A percentile compares a stretch with the other conserved stretches of the same genome.
phyloP scores from a whole-genome alignment of 768 basidiomycete genomes.

The Strobilomyces dryophilus region DNA sequence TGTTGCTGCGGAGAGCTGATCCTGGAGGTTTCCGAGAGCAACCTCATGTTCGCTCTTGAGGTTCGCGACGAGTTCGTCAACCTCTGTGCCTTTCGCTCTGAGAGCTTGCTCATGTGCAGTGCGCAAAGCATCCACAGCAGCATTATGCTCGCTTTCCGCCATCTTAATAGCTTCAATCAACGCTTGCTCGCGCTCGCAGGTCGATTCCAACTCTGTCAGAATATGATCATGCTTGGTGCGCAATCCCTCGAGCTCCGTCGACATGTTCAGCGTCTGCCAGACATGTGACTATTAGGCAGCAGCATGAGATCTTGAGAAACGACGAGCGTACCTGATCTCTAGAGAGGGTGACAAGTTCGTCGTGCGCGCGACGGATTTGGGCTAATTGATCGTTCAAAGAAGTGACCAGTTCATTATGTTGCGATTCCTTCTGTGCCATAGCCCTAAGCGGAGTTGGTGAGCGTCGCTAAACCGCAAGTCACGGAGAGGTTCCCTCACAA shows the following conservation, averaged over 20 bases:
- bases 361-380: slow-evolving; percentile 72
- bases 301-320: background rate
- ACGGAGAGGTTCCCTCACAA: slow-evolving; percentile 48
- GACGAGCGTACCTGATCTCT: slow-evolving; percentile 69
- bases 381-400: slow-evolving; percentile 61
- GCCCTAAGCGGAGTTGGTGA: slow-evolving; percentile 48
- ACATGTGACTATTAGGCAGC: background rate
- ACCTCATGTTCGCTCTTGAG: slow-evolving; percentile 49
- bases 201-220: slow-evolving; percentile 48
- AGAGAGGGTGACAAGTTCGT: slow-evolving; percentile 75
- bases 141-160: slow-evolving; percentile 46
- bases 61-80: slow-evolving; percentile 38
- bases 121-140: slow-evolving; percentile 45
- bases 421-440: slow-evolving; percentile 96
- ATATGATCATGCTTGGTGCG: slow-evolving; percentile 56
- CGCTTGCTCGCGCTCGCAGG: slow-evolving; percentile 53
- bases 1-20: slow-evolving; percentile 43
- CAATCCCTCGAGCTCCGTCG: slow-evolving; percentile 75
- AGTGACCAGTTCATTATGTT: slow-evolving; percentile 79
- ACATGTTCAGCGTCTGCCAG: slow-evolving; percentile 76
- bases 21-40: slow-evolving; percentile 35
- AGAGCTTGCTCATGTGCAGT: slow-evolving; percentile 44
- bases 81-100: slow-evolving; percentile 37
- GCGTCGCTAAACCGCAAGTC: slow-evolving; percentile 4
- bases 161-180: slow-evolving; percentile 47